Evolutionary conservation across 805 yeast genomes (phyloP).

Genomic region (Kuraishia capsulata): DNA sequence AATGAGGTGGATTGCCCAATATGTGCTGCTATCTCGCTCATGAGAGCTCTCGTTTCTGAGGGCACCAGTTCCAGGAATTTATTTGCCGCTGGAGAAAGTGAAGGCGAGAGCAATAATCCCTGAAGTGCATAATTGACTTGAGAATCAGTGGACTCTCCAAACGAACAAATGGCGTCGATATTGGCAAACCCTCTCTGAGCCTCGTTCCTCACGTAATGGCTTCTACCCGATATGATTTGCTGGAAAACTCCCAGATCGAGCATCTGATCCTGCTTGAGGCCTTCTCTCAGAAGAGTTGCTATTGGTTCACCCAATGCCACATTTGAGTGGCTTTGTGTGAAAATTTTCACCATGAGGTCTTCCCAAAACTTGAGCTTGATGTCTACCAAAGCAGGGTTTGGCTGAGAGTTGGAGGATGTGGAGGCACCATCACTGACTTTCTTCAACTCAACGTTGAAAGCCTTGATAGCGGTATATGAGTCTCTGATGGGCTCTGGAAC

Average conservation of each 20-base stretch:
- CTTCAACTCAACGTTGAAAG: constrained; percentile 57
- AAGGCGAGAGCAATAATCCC: constrained; percentile 46
- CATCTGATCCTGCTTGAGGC: constrained; percentile 37
- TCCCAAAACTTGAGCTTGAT: constrained; percentile 71
- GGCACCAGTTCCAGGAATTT: constrained; percentile 36
- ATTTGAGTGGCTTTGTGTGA: constrained; percentile 21
- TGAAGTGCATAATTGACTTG: constrained; percentile 65
- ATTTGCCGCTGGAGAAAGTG: constrained; percentile 40
- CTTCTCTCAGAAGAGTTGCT: constrained; percentile 45
- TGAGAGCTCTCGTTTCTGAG: constrained; percentile 14
- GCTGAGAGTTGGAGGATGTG: background rate
- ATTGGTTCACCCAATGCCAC: constrained; percentile 52
- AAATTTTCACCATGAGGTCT: constrained; percentile 42
- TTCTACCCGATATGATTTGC: constrained; percentile 51
- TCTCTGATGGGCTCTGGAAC: constrained; percentile 57
- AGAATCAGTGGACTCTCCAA: constrained; percentile 74
- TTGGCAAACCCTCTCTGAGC: constrained; percentile 31
- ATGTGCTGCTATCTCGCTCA: constrained; percentile 65
- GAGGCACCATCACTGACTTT: constrained; percentile 24
- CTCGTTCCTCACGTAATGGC: constrained; percentile 38
- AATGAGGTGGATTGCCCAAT: constrained; percentile 76
- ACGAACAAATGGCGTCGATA: constrained; percentile 54
- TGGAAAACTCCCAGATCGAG: constrained; percentile 47
- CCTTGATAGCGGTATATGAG: constrained; percentile 53
- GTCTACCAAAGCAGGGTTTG: constrained; percentile 23